Percentiles rank a stretch among this genome's conserved stretches.
Evolutionary conservation across 2,329 filamentous ascomycete genomes (phyloP).

Genomic region (Nothophaeocryptopus gaeumannii): DNA sequence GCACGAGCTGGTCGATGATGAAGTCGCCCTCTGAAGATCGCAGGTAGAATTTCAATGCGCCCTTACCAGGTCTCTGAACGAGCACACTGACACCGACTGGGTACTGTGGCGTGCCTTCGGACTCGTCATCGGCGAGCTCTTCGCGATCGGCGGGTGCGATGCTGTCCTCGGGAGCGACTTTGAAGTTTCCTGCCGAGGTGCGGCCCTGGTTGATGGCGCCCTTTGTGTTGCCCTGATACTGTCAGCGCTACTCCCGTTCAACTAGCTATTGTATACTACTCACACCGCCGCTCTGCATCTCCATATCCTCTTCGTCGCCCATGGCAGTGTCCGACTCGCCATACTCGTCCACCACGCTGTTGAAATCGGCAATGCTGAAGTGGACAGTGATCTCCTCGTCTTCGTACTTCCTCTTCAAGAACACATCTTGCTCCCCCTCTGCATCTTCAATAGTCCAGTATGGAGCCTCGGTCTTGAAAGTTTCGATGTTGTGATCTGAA

Average conservation of each 20-base stretch:
- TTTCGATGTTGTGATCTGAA: constrained; percentile 63
- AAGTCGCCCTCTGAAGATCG: constrained; percentile 82
- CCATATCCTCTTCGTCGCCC: constrained; percentile 52
- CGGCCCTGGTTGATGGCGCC: constrained; percentile 54
- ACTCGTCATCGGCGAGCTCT: constrained; percentile 55
- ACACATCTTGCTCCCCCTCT: constrained; percentile 81
- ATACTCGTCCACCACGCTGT: constrained; percentile 54
- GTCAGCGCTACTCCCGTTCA: neutral
- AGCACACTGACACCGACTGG: constrained; percentile 82
- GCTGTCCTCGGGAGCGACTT: constrained; percentile 56
- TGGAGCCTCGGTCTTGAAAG: constrained; percentile 76
- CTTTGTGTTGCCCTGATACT: constrained; percentile 49
- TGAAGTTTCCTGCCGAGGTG: constrained; percentile 51
- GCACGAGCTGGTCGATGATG: constrained; percentile 85
- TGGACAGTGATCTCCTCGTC: constrained; percentile 83
- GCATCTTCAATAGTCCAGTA: constrained; percentile 74
- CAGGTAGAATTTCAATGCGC: constrained; percentile 83
- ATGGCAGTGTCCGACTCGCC: constrained; percentile 32
- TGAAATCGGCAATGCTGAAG: constrained; percentile 81
- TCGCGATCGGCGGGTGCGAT: constrained; percentile 57
- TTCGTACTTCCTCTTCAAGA: constrained; percentile 76
- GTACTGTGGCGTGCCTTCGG: constrained; percentile 60
- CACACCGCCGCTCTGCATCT: constrained; percentile 52
- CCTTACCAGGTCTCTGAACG: constrained; percentile 81
- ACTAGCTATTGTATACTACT: neutral